Conservation (phyloP, 2,329 filamentous ascomycete genomes). For the Fusarium ramigenum region DNA sequence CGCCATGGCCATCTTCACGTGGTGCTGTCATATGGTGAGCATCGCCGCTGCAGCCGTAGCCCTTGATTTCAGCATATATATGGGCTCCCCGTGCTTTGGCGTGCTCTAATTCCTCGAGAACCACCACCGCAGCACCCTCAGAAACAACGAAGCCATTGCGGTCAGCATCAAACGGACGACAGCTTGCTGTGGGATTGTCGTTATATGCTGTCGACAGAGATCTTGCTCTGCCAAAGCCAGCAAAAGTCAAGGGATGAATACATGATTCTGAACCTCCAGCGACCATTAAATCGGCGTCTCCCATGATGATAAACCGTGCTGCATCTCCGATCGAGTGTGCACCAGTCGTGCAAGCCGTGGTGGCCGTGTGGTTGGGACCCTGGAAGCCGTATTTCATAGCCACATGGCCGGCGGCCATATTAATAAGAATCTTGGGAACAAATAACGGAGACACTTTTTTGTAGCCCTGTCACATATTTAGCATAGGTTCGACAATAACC, state of each 20-base stretch:
- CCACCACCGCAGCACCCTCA: constrained; percentile 87
- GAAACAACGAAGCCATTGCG: constrained; percentile 90
- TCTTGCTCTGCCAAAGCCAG: constrained; percentile 87
- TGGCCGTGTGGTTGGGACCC: constrained; percentile 91
- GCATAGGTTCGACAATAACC: background rate
- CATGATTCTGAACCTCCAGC: constrained; percentile 96
- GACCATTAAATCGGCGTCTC: constrained; percentile 94
- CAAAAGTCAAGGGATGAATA: constrained; percentile 91
- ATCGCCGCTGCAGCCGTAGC: constrained; percentile 91
- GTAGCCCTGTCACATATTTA: constrained; percentile 72
- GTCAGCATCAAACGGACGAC: constrained; percentile 84
- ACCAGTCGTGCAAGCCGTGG: constrained; percentile 95
- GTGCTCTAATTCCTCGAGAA: constrained; percentile 92
- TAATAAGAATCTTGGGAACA: constrained; percentile 91
- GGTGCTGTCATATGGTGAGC: constrained; percentile 95
- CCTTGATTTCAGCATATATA: constrained; percentile 89
- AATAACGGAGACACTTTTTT: constrained; percentile 93
- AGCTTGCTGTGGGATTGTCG: constrained; percentile 73
- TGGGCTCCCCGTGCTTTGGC: constrained; percentile 79
- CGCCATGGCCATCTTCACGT: constrained; percentile 81
- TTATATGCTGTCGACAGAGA: constrained; percentile 88
- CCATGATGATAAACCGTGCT: constrained; percentile 88
- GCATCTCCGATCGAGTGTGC: constrained; percentile 96
- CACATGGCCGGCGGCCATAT: constrained; percentile 92
- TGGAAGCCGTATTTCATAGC: constrained; percentile 91